Evolutionary conservation across 371 early-diverging fungal genomes (phyloP).

Genomic region (Nematocida major): DNA sequence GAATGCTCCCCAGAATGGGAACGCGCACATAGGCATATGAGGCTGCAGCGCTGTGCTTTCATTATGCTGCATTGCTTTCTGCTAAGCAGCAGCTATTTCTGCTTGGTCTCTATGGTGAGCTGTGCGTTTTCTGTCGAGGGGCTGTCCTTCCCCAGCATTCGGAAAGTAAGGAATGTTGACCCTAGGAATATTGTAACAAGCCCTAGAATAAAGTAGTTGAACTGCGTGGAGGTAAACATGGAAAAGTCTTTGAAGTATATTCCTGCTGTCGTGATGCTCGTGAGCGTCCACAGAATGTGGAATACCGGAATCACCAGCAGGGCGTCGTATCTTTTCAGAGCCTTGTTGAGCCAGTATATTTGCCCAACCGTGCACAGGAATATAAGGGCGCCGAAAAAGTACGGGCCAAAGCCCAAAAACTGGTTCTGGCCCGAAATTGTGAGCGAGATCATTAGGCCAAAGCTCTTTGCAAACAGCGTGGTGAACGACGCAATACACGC

Average conservation of each 20-base stretch:
- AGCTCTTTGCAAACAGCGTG: constrained; percentile 73
- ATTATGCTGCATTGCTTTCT: too few species aligned
- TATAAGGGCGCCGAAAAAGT: constrained; percentile 70
- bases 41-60: too few species aligned
- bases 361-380: constrained; percentile 72
- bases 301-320: constrained; percentile 75
- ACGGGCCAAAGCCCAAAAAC: constrained; percentile 68
- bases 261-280: constrained; percentile 72
- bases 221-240: constrained; percentile 68
- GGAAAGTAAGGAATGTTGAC: constrained; percentile 66
- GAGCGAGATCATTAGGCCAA: constrained; percentile 70
- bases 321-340: constrained; percentile 74
- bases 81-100: too few species aligned
- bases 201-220: constrained; percentile 68
- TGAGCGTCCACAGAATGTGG: constrained; percentile 73
- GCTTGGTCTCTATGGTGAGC: constrained; percentile 38
- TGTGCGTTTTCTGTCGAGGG: constrained; percentile 28
- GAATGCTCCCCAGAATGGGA: too few species aligned
- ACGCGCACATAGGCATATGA: too few species aligned
- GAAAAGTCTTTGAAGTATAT: constrained; percentile 75
- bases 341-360: constrained; percentile 75
- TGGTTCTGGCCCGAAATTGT: constrained; percentile 71
- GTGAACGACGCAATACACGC: constrained; percentile 75
- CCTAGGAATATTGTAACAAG: constrained; percentile 72
- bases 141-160: constrained; percentile 40